A percentile compares a stretch with the other conserved stretches of the same genome.
Conservation (phyloP, 371 early-diverging fungal genomes). For the Mucor plumbeus region DNA sequence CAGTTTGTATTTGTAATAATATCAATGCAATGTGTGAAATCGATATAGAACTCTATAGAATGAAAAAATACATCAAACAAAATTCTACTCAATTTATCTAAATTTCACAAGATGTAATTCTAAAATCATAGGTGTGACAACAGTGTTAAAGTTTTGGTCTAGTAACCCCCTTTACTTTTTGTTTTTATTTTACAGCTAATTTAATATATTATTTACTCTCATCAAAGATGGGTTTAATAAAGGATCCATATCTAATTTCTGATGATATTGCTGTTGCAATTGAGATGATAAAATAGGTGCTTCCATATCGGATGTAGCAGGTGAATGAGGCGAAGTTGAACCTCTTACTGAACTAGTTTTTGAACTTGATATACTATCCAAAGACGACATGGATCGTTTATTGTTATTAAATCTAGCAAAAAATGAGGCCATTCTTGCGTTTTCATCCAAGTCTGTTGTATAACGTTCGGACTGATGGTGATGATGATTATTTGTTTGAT, state of each 20-base stretch:
- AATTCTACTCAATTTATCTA: neutral
- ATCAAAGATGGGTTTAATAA: constrained; percentile 41
- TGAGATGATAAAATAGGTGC: constrained; percentile 35
- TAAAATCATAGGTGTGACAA: no score
- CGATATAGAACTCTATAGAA: neutral
- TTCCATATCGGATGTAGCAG: constrained; percentile 31
- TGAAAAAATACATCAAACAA: neutral
- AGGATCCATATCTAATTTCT: constrained; percentile 31
- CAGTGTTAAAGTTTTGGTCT: neutral
- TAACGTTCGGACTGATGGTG: constrained; percentile 5
- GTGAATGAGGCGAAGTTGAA: constrained; percentile 38
- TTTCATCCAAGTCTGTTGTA: constrained; percentile 23
- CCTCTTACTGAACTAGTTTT: constrained; percentile 45
- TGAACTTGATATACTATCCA: constrained; percentile 34
- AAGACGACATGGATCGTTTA: constrained; percentile 27
- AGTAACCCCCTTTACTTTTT: neutral
- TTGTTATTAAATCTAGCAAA: constrained; percentile 20
- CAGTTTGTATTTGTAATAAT: neutral
- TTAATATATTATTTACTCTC: constrained; percentile 45
- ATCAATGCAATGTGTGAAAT: neutral
- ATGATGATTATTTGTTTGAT: neutral
- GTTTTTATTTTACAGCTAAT: constrained; percentile 14
- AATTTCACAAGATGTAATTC: neutral
- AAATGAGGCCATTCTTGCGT: constrained; percentile 25
- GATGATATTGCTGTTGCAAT: constrained; percentile 27